phyloP scores from a whole-genome alignment of 192 early-diverging fungal genomes.

The Coemansia sp. region DNA sequence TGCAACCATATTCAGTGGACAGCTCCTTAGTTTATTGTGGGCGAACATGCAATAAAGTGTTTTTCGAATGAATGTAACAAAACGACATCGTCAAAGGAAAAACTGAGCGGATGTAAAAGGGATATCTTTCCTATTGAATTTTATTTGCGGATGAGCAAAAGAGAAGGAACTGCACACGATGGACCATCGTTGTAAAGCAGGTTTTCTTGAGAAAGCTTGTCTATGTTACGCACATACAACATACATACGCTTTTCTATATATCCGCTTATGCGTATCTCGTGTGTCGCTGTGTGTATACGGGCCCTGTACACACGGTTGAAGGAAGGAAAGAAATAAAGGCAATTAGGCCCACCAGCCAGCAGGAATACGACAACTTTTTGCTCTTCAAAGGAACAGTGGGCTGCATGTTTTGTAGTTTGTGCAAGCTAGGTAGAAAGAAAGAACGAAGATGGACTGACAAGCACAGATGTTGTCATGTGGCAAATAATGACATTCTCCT shows the following conservation, averaged over 20 bases:
- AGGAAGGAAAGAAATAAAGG: neutral
- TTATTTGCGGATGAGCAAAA: no score
- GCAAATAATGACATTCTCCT: neutral
- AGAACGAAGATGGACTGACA: neutral
- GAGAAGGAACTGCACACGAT: no score
- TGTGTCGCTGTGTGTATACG: neutral
- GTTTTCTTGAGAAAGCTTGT: neutral
- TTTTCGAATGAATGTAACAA: no score
- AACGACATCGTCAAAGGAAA: no score
- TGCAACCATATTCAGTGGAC: no score
- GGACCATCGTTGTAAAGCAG: neutral
- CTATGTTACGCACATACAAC: neutral
- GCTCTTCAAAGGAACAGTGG: neutral
- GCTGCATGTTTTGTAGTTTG: neutral
- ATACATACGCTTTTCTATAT: neutral
- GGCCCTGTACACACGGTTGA: neutral
- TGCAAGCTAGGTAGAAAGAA: no score
- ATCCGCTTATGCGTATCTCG: neutral
- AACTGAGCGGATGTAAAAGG: no score
- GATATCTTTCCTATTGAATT: no score
- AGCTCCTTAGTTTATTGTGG: no score
- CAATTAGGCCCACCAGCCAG: neutral
- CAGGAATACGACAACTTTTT: no score
- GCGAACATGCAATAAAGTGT: no score
- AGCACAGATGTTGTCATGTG: neutral